These are phyloP conservation scores for Artemisia argyi DNA, from an alignment of 129 eudicot genomes.

Conservation along the genomic window DNA sequence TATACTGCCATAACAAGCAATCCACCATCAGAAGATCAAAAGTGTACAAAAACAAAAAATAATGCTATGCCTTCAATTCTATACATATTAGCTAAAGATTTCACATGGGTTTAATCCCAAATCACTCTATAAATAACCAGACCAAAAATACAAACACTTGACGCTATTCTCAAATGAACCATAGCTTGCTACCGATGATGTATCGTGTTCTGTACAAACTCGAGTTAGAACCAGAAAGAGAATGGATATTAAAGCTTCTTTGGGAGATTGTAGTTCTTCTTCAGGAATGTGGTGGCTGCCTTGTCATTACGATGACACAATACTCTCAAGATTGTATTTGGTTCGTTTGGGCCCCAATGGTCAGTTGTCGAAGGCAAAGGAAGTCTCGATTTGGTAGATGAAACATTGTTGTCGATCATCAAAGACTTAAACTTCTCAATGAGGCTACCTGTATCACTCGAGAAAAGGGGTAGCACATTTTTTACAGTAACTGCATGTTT, in stretches of 20 bases:
- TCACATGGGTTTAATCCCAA: constrained; percentile 11
- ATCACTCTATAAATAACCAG: constrained; percentile 19
- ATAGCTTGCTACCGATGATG: constrained; percentile 8
- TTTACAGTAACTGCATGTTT: constrained; percentile 45
- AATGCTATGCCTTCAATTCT: constrained; percentile 7
- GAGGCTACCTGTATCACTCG: constrained; percentile 46
- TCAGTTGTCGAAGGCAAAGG: constrained; percentile 69
- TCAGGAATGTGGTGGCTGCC: constrained; percentile 63
- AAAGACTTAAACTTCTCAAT: constrained; percentile 49
- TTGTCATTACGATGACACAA: constrained; percentile 75
- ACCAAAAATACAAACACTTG: constrained; percentile 14
- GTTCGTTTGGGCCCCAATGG: constrained; percentile 69
- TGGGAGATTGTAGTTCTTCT: constrained; percentile 67
- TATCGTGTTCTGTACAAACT: constrained; percentile 27
- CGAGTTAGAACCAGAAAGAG: constrained; percentile 5
- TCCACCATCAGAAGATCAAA: neutral
- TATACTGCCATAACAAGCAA: neutral
- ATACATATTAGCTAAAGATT: constrained; percentile 8
- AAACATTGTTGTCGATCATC: constrained; percentile 32
- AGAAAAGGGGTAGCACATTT: constrained; percentile 59
- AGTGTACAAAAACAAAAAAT: neutral
- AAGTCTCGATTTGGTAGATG: constrained; percentile 55
- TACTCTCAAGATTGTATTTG: constrained; percentile 69
- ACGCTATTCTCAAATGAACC: constrained; percentile 9
- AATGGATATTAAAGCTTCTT: constrained; percentile 39